Evolutionary conservation across 352 stramenopile species (phyloP).

Genomic region (Phytophthora multivora): DNA sequence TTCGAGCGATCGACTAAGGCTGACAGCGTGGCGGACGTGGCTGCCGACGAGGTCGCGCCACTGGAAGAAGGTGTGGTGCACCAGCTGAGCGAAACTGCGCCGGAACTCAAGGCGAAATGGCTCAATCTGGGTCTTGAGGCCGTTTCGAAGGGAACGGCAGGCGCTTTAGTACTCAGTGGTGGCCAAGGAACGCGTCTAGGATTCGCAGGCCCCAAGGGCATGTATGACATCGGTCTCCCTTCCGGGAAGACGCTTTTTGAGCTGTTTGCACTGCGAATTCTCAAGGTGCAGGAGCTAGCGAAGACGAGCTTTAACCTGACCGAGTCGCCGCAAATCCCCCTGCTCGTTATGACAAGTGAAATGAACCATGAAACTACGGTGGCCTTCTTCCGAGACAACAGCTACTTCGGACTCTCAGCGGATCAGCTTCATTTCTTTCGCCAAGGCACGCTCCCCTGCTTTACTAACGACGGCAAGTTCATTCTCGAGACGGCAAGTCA

Average conservation of each 20-base stretch:
- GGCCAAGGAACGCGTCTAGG: constrained; percentile 96
- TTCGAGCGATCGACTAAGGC: constrained; percentile 47
- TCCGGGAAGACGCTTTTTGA: constrained; percentile 94
- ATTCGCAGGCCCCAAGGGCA: constrained; percentile 94
- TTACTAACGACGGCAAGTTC: constrained; percentile 95
- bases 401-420: constrained; percentile 91
- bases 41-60: constrained; percentile 38
- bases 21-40: constrained; percentile 15
- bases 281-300: constrained; percentile 65
- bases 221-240: constrained; percentile 92
- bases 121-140: constrained; percentile 61
- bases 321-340: constrained; percentile 48
- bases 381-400: constrained; percentile 89
- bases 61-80: constrained; percentile 52
- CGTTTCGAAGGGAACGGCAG: constrained; percentile 82
- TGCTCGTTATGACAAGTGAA: constrained; percentile 98
- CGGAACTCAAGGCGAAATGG: constrained; percentile 42
- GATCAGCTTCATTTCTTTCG: constrained; percentile 95
- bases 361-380: constrained; percentile 95
- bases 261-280: constrained; percentile 89
- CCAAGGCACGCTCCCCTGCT: constrained; percentile 96
- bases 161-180: constrained; percentile 91
- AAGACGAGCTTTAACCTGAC: constrained; percentile 22
- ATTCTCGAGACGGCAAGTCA: constrained; percentile 90
- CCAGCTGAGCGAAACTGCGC: constrained; percentile 31